phyloP scores from a whole-genome alignment of 2,329 filamentous ascomycete genomes.

The Penicillium sp. region DNA sequence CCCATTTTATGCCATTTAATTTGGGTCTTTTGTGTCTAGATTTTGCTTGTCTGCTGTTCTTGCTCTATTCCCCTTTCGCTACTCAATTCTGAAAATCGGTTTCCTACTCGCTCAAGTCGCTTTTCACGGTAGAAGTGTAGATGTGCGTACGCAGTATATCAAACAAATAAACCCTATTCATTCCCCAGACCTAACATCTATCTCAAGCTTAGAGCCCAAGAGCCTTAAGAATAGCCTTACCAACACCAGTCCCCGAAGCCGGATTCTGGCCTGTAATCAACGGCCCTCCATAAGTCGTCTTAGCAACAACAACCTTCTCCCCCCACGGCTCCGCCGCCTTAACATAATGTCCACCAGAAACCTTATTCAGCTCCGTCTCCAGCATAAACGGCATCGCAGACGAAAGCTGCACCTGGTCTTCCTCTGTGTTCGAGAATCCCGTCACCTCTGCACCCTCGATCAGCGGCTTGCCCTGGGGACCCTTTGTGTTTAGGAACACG shows the following conservation, averaged over 20 bases:
- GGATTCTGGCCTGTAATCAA: slow-evolving; percentile 50
- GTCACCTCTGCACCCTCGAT: slow-evolving; percentile 42
- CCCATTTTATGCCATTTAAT: not conserved
- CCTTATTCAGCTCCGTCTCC: slow-evolving; percentile 41
- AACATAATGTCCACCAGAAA: slow-evolving; percentile 42
- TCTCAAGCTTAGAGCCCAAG: slow-evolving; percentile 16
- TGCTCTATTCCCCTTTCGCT: slow-evolving; percentile 35
- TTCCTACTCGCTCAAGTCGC: not conserved
- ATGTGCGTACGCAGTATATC: not conserved
- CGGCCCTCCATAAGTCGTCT: slow-evolving; percentile 26
- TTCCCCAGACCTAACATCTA: not conserved
- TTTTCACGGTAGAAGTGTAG: not conserved
- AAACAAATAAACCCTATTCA: slow-evolving; percentile 13
- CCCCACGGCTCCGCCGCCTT: slow-evolving; percentile 45
- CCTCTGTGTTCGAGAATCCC: slow-evolving; percentile 47
- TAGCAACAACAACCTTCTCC: slow-evolving; percentile 41
- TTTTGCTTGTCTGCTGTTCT: slow-evolving; percentile 11
- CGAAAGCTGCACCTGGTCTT: slow-evolving; percentile 39
- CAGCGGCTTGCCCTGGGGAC: slow-evolving; percentile 41
- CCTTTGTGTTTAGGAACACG: slow-evolving; percentile 43
- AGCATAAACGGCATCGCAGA: slow-evolving; percentile 45
- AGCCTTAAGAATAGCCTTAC: slow-evolving; percentile 41
- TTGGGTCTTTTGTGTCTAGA: slow-evolving; percentile 1
- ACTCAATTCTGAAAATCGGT: slow-evolving; percentile 10
- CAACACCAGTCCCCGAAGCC: slow-evolving; percentile 41